These are phyloP conservation scores for Clavispora phyllophila DNA, from an alignment of 805 yeast genomes.

Conservation along the genomic window DNA sequence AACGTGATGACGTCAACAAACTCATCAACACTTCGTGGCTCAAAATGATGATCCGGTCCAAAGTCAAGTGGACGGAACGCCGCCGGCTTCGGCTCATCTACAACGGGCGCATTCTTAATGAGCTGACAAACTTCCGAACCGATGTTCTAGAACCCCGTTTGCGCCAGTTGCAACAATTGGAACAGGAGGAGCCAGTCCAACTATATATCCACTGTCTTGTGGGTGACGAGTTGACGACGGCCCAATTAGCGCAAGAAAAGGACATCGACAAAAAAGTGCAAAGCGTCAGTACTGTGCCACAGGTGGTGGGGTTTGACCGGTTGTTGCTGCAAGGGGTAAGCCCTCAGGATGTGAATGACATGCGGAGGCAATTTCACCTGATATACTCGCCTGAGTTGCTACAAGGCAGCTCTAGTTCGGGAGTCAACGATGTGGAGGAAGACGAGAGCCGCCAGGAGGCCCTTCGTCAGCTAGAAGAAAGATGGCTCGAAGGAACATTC, in stretches of 20 bases:
- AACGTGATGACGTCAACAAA: constrained; percentile 26
- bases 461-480: constrained; percentile 67
- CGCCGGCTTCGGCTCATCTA: constrained; percentile 61
- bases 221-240: constrained; percentile 56
- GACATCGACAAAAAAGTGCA: constrained; percentile 51
- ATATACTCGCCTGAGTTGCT: constrained; percentile 50
- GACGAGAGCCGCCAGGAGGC: constrained; percentile 37
- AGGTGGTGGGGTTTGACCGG: constrained; percentile 81
- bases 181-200: constrained; percentile 12
- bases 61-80: constrained; percentile 10
- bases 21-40: constrained; percentile 28
- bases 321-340: constrained; percentile 79
- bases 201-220: constrained; percentile 77
- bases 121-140: constrained; percentile 47
- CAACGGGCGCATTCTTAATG: constrained; percentile 62
- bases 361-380: constrained; percentile 69
- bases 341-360: constrained; percentile 65
- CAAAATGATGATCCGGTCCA: constrained; percentile 25
- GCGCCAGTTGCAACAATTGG: constrained; percentile 12
- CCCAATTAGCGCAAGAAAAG: constrained; percentile 57
- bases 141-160: constrained; percentile 39
- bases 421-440: constrained; percentile 35
- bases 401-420: constrained; percentile 12
- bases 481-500: constrained; percentile 82
- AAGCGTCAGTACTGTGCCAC: constrained; percentile 49